Percentiles rank a stretch among this genome's conserved stretches.
These are phyloP conservation scores for Aspergillus sclerotiicarbonarius DNA, from an alignment of 495 filamentous ascomycete genomes.

Conservation along the genomic window DNA sequence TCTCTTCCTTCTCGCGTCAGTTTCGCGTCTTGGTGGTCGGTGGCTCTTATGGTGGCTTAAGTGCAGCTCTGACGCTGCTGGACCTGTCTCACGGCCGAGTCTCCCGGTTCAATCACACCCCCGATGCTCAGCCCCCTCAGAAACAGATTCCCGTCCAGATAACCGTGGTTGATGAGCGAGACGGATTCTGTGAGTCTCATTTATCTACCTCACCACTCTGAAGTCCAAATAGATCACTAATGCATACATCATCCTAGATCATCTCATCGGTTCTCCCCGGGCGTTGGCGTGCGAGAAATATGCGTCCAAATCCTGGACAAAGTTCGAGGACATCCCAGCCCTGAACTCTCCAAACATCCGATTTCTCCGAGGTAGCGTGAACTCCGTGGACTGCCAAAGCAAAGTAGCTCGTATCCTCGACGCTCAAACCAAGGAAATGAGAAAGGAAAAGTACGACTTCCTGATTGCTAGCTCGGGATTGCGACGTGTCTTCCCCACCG, in stretches of 20 bases:
- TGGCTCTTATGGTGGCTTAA: conserved; percentile 64
- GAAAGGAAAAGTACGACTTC: conserved; percentile 58
- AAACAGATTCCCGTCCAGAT: conserved; percentile 54
- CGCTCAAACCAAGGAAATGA: conserved; percentile 15
- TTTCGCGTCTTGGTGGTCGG: conserved; percentile 56
- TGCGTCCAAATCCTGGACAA: conserved; percentile 59
- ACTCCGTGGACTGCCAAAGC: conserved; percentile 45
- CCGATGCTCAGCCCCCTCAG: conserved; percentile 24
- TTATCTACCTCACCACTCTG: background rate
- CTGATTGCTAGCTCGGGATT: conserved; percentile 61
- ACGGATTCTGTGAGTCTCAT: conserved; percentile 62
- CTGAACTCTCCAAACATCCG: conserved; percentile 51
- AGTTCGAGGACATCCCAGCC: conserved; percentile 57
- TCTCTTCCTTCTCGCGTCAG: background rate
- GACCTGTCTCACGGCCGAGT: conserved; percentile 53
- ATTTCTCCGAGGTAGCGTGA: conserved; percentile 57
- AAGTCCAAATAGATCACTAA: background rate
- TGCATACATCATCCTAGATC: conserved; percentile 34
- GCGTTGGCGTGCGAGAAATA: conserved; percentile 56
- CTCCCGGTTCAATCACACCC: conserved; percentile 33
- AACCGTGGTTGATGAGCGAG: conserved; percentile 66
- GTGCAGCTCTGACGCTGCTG: conserved; percentile 56
- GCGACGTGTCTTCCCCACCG: conserved; percentile 59
- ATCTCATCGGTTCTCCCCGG: conserved; percentile 64
- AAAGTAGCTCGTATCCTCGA: conserved; percentile 52